Base-by-base conservation (phyloP, 345 rosid species). In the Eucalyptus coolabah region DNA sequence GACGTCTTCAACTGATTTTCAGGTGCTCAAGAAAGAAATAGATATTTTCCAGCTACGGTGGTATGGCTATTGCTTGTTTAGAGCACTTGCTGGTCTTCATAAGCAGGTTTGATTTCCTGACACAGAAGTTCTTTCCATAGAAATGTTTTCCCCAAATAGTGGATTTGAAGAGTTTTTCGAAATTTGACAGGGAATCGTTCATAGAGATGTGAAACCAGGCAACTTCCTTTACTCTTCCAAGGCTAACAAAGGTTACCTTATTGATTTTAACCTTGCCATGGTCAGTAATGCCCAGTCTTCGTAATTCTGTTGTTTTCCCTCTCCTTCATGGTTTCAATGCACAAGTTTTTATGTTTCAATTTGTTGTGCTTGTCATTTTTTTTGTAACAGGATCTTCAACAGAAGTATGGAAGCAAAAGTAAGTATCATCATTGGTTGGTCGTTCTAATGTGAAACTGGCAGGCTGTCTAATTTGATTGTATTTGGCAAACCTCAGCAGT, bases 191-290 rank as follows among this genome's bases (percentile, higher is more conserved):
- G 98, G 98, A 87, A 88, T 95, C 92, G 98, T 96, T 92, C 99
- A 98, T 47, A 96, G 98, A 91, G 99, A 98, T 94, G 98, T 98
- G 63, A 98, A 98, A 89, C 99, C 99, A 87, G 99, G 99, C 86
- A 97, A 98, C 93, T 98, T 98, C 92, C 99, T 98, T 59, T 98
- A 96, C 93, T 95, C 97, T 89, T 91, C 95, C 86, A 95, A 95
- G 91, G 92, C 95, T 87, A 94, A 81, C 89, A 97, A 93, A 92
- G 99, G 99, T 87, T 96, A 92, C 93, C 97, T 98, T 88, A 97
- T 98, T 53, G 99, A 98, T 91, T 98, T 98, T 93, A 98, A 98
- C 92, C 99, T 97, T 67, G 98, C 99, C 82, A 90, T 91, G 99
- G 99, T 98, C 91, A 95, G 98, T 93, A 88, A 77, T 56, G 82